phyloP scores from a whole-genome alignment of 176 grass and related monocot species.

The Oryza nivara region DNA sequence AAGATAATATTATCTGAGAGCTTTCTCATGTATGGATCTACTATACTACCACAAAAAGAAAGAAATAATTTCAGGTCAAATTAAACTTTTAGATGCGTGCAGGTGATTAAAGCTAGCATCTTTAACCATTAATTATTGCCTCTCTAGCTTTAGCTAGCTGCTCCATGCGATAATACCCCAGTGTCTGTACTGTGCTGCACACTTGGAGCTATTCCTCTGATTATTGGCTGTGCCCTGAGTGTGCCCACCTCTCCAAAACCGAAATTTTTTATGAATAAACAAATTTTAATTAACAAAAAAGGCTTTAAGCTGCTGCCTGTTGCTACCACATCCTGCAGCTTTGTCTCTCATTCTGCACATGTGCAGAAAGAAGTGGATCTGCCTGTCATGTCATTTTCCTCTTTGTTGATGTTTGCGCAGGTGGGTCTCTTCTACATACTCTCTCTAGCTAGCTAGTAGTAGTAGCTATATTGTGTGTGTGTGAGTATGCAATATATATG shows the following conservation, averaged over 20 bases:
- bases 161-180: constrained; percentile 48
- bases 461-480: too few species aligned
- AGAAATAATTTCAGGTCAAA: constrained; percentile 34
- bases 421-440: constrained; percentile 26
- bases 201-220: background rate
- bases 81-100: constrained; percentile 41
- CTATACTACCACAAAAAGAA: constrained; percentile 5
- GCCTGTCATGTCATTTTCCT: constrained; percentile 69
- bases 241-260: background rate
- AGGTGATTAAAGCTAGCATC: constrained; percentile 34
- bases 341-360: constrained; percentile 48
- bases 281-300: constrained; percentile 28
- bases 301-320: background rate
- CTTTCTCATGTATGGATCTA: background rate
- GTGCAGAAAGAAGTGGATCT: constrained; percentile 65
- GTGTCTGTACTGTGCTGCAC: background rate
- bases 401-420: constrained; percentile 66
- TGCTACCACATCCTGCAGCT: constrained; percentile 1
- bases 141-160: constrained; percentile 35
- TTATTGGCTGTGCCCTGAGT: background rate
- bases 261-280: background rate
- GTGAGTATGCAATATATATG: too few species aligned
- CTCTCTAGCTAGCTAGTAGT: background rate
- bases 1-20: background rate
- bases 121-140: constrained; percentile 31